Conservation (phyloP, 805 yeast genomes). For the Wickerhamiella sergipiensis region DNA sequence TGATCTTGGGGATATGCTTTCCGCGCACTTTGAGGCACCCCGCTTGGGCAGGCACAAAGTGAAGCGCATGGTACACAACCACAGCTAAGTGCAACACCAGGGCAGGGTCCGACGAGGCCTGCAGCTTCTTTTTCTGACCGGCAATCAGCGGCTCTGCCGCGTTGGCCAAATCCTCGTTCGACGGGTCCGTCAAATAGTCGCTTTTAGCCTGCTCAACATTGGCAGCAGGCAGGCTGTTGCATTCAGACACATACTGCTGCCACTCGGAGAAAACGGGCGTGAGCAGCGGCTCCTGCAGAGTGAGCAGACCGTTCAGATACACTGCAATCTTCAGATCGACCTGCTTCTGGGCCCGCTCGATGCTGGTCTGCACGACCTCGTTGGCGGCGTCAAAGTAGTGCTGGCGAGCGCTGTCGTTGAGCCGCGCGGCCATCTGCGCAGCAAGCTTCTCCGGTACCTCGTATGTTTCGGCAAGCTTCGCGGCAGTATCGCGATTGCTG, state of each 20-base stretch:
- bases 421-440: not conserved
- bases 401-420: not conserved
- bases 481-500: not conserved
- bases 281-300: slow-evolving; percentile 5
- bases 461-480: not conserved
- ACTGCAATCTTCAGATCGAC: slow-evolving; percentile 11
- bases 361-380: not conserved
- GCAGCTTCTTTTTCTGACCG: slow-evolving; percentile 7
- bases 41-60: slow-evolving; percentile 2
- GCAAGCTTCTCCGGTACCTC: slow-evolving; percentile 6
- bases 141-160: slow-evolving; percentile 7
- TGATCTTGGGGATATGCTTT: slow-evolving; percentile 20
- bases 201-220: slow-evolving; percentile 1
- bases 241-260: slow-evolving; percentile 14
- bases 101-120: slow-evolving; percentile 16
- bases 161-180: not conserved
- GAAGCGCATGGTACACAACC: slow-evolving; percentile 12
- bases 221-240: not conserved
- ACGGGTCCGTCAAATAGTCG: not conserved
- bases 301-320: slow-evolving; percentile 16
- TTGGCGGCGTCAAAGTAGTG: slow-evolving; percentile 4
- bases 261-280: slow-evolving; percentile 14
- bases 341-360: slow-evolving; percentile 5
- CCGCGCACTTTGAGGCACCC: slow-evolving; percentile 19
- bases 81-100: slow-evolving; percentile 19